Evolutionary conservation across 495 filamentous ascomycete genomes (phyloP).

Genomic region (Bryoglossum gracile): DNA sequence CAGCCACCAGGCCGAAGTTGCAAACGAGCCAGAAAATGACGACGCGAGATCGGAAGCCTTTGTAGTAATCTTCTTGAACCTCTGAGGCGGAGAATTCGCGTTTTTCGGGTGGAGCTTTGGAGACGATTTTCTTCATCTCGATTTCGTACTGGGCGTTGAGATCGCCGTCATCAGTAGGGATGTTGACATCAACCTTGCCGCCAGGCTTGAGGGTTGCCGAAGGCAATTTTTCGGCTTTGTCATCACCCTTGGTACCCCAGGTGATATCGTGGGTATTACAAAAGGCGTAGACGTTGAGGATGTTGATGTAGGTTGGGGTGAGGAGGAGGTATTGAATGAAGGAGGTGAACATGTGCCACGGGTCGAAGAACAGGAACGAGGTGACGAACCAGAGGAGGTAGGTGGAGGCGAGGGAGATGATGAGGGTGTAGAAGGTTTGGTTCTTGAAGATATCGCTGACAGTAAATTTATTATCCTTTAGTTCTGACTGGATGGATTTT

Average conservation of each 20-base stretch:
- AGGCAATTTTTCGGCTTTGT: conserved; percentile 76
- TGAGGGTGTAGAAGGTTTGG: conserved; percentile 83
- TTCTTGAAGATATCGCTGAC: conserved; percentile 73
- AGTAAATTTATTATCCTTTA: conserved; percentile 51
- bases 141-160: conserved; percentile 91
- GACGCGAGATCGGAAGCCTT: conserved; percentile 84
- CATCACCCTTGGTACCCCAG: conserved; percentile 95
- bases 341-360: conserved; percentile 97
- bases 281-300: conserved; percentile 96
- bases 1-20: conserved; percentile 82
- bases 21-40: conserved; percentile 95
- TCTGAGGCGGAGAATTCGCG: conserved; percentile 54
- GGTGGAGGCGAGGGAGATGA: conserved; percentile 84
- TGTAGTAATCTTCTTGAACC: conserved; percentile 97
- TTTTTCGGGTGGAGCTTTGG: conserved; percentile 60
- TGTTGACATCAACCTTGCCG: conserved; percentile 88
- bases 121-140: conserved; percentile 67
- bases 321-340: conserved; percentile 96
- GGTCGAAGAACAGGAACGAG: conserved; percentile 93
- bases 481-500: conserved; percentile 64
- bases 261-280: conserved; percentile 97
- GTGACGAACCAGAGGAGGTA: conserved; percentile 91
- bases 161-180: conserved; percentile 71
- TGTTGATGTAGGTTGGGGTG: conserved; percentile 92
- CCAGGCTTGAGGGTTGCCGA: conserved; percentile 77